phyloP scores from a whole-genome alignment of 176 grass and related monocot species.

The Thinopyrum elongatum region DNA sequence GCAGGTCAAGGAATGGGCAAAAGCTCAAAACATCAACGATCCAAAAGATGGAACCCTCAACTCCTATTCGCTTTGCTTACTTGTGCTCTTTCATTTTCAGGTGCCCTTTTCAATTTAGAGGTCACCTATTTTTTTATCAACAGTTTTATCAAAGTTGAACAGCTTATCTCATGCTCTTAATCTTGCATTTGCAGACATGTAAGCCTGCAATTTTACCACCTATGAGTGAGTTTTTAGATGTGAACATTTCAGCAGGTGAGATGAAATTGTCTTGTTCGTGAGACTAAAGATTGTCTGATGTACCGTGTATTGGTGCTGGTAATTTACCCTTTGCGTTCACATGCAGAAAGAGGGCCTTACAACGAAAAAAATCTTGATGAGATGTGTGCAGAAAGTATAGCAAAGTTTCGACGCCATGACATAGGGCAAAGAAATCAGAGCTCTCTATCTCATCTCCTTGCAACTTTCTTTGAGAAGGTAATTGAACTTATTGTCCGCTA shows the following conservation, averaged over 20 bases:
- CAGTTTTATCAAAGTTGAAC: constrained; percentile 20
- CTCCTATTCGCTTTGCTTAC: constrained; percentile 85
- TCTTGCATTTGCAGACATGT: constrained; percentile 47
- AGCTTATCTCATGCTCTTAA: background rate
- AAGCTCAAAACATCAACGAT: constrained; percentile 91
- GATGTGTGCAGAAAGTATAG: constrained; percentile 54
- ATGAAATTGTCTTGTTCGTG: background rate
- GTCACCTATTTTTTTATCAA: constrained; percentile 1
- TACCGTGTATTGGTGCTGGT: background rate
- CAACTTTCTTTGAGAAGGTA: constrained; percentile 80
- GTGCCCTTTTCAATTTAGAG: constrained; percentile 32
- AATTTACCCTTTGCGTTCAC: constrained; percentile 30
- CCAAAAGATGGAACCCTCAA: constrained; percentile 79
- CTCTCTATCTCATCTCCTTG: constrained; percentile 57
- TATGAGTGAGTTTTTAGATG: constrained; percentile 62
- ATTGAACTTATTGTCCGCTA: background rate
- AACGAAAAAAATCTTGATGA: constrained; percentile 47
- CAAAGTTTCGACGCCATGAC: constrained; percentile 41
- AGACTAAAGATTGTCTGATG: background rate
- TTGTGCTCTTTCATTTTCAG: constrained; percentile 93
- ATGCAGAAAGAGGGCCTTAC: constrained; percentile 39
- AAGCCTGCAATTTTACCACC: constrained; percentile 80
- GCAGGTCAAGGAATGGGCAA: constrained; percentile 97
- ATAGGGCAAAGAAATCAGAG: constrained; percentile 46
- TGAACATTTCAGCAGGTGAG: constrained; percentile 60